Percentiles rank a stretch among this genome's conserved stretches.
phyloP scores from a whole-genome alignment of 176 grass and related monocot genomes.

The Ampelocalamus luodianensis region DNA sequence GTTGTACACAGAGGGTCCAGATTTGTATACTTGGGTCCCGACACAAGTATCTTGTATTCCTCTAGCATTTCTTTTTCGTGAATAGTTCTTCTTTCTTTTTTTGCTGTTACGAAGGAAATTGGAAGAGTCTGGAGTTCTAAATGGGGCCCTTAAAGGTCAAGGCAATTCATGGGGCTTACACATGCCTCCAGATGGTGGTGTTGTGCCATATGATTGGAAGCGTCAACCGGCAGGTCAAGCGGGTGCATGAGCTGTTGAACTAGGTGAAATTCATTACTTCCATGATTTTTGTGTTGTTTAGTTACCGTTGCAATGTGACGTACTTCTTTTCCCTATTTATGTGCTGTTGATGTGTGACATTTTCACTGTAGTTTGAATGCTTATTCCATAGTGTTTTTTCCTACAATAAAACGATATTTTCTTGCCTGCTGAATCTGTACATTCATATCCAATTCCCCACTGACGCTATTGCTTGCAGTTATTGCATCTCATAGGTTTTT shows the following conservation, averaged over 20 bases:
- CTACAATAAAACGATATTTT: too few species aligned
- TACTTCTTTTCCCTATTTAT: constrained; percentile 12
- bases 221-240: constrained; percentile 96
- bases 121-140: constrained; percentile 92
- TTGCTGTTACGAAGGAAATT: constrained; percentile 71
- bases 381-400: constrained; percentile 4
- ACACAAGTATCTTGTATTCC: constrained; percentile 13
- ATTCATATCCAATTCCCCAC: too few species aligned
- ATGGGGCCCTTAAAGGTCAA: constrained; percentile 73
- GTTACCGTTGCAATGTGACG: constrained; percentile 10
- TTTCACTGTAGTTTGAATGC: constrained; percentile 12
- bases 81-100: constrained; percentile 9
- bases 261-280: constrained; percentile 55
- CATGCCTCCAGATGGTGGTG: constrained; percentile 98
- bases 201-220: constrained; percentile 99
- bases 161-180: constrained; percentile 98
- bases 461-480: background rate
- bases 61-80: background rate
- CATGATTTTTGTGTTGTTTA: constrained; percentile 30
- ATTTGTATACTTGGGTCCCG: too few species aligned
- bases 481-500: background rate
- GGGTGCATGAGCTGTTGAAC: constrained; percentile 98
- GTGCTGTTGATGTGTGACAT: background rate
- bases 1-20: too few species aligned
- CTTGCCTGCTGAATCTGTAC: too few species aligned